A percentile compares a stretch with the other conserved stretches of the same genome.
phyloP scores from a whole-genome alignment of 148 eudicot species.

The Suaeda aralocaspica region DNA sequence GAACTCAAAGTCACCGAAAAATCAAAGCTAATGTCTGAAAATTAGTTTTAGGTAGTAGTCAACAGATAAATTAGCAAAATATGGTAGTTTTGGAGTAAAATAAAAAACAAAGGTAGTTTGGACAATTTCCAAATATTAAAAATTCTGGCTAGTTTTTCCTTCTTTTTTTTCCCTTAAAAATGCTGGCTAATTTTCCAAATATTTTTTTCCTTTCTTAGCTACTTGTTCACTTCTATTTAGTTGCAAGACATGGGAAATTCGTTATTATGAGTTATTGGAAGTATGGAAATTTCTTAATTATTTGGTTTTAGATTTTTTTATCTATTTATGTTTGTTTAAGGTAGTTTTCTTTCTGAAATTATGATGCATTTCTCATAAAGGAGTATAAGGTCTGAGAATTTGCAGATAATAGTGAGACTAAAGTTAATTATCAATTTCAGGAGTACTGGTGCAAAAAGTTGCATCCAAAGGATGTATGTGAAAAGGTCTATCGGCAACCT shows the following conservation, averaged over 20 bases:
- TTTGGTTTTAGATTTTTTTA: no score
- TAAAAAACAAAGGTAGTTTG: no score
- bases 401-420: neutral
- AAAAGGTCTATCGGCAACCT: slow-evolving; percentile 94
- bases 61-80: no score
- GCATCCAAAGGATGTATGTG: slow-evolving; percentile 98
- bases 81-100: no score
- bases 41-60: no score
- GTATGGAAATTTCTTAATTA: no score
- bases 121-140: no score
- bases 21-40: no score
- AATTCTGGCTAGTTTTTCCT: no score
- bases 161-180: neutral
- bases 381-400: neutral
- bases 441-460: slow-evolving; percentile 98
- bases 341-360: neutral
- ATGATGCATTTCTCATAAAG: neutral
- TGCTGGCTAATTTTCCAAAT: neutral
- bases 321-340: neutral
- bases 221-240: neutral
- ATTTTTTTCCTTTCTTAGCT: slow-evolving; percentile 2
- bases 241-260: neutral
- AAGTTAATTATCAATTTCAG: slow-evolving; percentile 34
- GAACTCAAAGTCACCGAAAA: no score
- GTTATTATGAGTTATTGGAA: neutral